Percentiles rank a stretch among this genome's conserved stretches.
These are phyloP conservation scores for Moesziomyces sp. DNA, from an alignment of 1,284 basidiomycete genomes.

Conservation along the genomic window DNA sequence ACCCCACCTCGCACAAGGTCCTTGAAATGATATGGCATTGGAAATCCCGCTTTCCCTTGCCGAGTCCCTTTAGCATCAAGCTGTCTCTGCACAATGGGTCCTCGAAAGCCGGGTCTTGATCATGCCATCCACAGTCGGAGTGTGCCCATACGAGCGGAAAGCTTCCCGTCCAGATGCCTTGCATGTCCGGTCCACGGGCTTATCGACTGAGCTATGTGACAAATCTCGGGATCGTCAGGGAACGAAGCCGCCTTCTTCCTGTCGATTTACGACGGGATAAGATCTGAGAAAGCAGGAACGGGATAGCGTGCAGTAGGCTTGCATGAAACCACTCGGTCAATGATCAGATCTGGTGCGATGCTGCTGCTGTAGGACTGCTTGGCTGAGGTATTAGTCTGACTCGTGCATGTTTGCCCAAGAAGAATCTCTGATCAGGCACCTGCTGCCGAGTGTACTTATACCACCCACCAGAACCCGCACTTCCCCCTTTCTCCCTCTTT, in stretches of 20 bases:
- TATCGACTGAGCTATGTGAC: not conserved
- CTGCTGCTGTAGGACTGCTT: no score
- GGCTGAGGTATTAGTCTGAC: not conserved
- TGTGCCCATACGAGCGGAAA: slow-evolving; percentile 2
- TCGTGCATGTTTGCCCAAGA: not conserved
- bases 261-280: not conserved
- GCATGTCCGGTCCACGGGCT: not conserved
- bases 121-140: slow-evolving; percentile 30
- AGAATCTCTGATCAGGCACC: no score
- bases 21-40: not conserved
- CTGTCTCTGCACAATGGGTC: not conserved
- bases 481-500: no score
- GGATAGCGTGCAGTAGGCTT: not conserved
- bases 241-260: no score
- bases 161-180: not conserved
- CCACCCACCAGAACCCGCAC: not conserved
- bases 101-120: not conserved
- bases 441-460: not conserved
- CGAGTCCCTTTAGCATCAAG: not conserved
- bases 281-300: not conserved
- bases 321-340: not conserved
- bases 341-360: no score
- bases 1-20: no score
- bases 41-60: not conserved
- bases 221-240: not conserved